Conservation (phyloP, 805 yeast species). For the Pichia californica region DNA sequence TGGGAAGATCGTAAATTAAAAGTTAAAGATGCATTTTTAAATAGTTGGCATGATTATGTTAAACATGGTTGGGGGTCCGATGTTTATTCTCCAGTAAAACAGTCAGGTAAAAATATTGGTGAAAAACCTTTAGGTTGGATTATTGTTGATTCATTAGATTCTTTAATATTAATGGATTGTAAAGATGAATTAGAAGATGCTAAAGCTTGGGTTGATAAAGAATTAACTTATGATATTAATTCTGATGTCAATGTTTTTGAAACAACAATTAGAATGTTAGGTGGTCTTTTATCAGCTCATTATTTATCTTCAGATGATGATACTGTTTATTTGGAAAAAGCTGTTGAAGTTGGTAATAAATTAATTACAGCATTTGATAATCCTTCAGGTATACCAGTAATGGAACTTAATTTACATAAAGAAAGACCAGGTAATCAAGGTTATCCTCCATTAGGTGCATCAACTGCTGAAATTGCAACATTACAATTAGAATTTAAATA, state of each 20-base stretch:
- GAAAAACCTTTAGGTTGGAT: constrained; percentile 86
- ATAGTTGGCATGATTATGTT: constrained; percentile 73
- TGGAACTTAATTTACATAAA: constrained; percentile 66
- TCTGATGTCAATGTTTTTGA: constrained; percentile 79
- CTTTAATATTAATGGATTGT: constrained; percentile 70
- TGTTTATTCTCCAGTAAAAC: constrained; percentile 62
- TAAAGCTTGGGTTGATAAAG: constrained; percentile 66
- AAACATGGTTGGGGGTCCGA: constrained; percentile 81
- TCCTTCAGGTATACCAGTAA: constrained; percentile 64
- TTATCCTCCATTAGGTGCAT: constrained; percentile 69
- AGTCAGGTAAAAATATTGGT: constrained; percentile 67
- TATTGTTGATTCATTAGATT: constrained; percentile 81
- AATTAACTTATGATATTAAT: constrained; percentile 64
- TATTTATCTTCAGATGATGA: constrained; percentile 56
- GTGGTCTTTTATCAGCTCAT: constrained; percentile 83
- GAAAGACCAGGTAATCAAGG: constrained; percentile 49
- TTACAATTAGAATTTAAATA: constrained; percentile 84
- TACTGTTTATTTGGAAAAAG: constrained; percentile 60
- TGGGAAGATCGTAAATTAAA: constrained; percentile 49
- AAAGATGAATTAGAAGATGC: constrained; percentile 58
- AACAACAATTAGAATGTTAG: constrained; percentile 91
- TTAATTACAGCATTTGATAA: constrained; percentile 64
- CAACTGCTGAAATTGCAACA: constrained; percentile 87
- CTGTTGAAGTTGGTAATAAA: constrained; percentile 71
- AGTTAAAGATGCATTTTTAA: constrained; percentile 62